Base-by-base conservation (phyloP, 306 rosid genomes). In the Benincasa hispida region DNA sequence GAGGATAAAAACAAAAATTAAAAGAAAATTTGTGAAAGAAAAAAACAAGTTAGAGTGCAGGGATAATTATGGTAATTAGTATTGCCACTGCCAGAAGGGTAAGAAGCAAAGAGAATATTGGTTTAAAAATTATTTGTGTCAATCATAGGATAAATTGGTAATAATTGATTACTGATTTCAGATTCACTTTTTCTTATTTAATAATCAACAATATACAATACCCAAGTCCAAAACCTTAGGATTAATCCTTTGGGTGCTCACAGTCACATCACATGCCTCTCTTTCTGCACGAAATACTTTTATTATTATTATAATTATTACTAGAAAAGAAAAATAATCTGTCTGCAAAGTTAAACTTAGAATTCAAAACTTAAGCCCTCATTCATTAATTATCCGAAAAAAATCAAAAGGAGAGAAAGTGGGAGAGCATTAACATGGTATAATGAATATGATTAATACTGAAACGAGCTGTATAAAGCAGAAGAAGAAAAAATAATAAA, bases 141-240 rank as follows among this genome's bases (percentile, higher is more conserved):
- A 70, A 70, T 70, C 57, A 70, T 70, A 25, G 27, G 58, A 70
- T 70, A 47, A n/a, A 70, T 45, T 70, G 58, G 41, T 70, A 25
- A 70, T 70, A 47, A 70, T 47, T 47, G 39, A 25, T 47, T 47
- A 25, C 39, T 70, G 75, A 70, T 70, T 68, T 42, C 57, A 24
- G 21, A 45, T 42, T 47, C 55, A 41, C 32, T 68, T 68, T 68
- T 68, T 21, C 21, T 34, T 45, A 2, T 45, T 45, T 10, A 41
- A 41, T 45, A 13, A 63, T 34, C 48, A 39, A n/a, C 32, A 67
- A 19, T 45, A 35, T 19, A 34, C 48, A 35, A 19, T 9, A 35
- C 7, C 8, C n/a, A 32, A 65, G 47, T 35, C 72, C 72, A 32
- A 34, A 32, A 11, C 51, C 10, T 32, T 4, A 66, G 51, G 73